These are phyloP conservation scores for Naganishia cerealis DNA, from an alignment of 1,284 basidiomycete genomes.

Conservation along the genomic window DNA sequence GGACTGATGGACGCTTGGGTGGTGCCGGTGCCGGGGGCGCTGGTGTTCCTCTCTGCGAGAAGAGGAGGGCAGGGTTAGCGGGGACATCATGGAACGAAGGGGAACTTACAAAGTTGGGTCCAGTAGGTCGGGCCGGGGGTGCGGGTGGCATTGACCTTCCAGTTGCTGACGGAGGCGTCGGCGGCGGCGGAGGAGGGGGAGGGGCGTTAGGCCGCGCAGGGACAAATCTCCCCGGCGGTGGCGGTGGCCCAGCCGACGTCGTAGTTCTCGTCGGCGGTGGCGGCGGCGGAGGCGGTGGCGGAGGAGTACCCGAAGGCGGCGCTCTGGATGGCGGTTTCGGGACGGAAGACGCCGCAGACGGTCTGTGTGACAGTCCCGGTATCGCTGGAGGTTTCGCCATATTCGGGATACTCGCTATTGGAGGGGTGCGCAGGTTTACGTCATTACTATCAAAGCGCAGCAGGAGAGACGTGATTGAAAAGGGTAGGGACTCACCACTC, in stretches of 20 bases:
- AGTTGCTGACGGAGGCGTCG: background rate
- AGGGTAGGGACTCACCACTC: slow-evolving; percentile 57
- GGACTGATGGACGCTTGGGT: slow-evolving; percentile 41
- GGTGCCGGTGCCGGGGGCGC: slow-evolving; percentile 49
- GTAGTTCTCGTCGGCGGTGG: slow-evolving; percentile 20
- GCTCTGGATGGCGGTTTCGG: slow-evolving; percentile 27
- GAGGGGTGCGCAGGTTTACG: background rate
- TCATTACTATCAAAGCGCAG: background rate
- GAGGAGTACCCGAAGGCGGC: slow-evolving; percentile 29
- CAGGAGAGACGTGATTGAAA: slow-evolving; percentile 21
- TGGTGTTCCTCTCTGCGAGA: slow-evolving; percentile 22
- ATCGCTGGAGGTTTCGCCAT: slow-evolving; percentile 24
- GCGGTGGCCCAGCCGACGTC: no score
- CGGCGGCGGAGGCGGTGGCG: slow-evolving; percentile 31
- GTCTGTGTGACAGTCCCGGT: slow-evolving; percentile 4
- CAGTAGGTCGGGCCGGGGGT: slow-evolving; percentile 53
- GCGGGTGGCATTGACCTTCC: slow-evolving; percentile 42
- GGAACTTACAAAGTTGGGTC: slow-evolving; percentile 42
- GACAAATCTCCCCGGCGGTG: slow-evolving; percentile 13
- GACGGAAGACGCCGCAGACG: slow-evolving; percentile 27
- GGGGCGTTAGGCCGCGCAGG: slow-evolving; percentile 1
- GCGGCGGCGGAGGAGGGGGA: slow-evolving; percentile 13
- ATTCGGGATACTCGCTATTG: slow-evolving; percentile 14
- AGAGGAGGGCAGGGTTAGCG: slow-evolving; percentile 43
- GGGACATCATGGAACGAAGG: slow-evolving; percentile 31